Conservation (phyloP, 176 grass and related monocot species). For the Carex kokanica region DNA sequence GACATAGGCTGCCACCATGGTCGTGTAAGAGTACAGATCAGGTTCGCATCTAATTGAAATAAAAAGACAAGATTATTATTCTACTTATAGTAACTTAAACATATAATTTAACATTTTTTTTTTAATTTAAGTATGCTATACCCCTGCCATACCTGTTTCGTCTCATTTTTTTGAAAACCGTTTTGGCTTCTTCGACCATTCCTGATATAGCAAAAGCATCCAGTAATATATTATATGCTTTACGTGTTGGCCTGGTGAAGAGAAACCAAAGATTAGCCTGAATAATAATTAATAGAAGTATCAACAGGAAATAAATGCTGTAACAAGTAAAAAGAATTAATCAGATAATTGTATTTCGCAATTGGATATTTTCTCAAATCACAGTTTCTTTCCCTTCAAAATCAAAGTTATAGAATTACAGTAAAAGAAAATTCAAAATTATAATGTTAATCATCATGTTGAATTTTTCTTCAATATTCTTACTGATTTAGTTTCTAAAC, state of each 20-base stretch:
- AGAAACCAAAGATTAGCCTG: conserved; percentile 8
- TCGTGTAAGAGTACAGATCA: conserved; percentile 90
- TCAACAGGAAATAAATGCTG: neutral
- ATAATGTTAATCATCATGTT: neutral
- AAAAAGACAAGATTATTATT: conserved; percentile 12
- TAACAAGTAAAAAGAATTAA: neutral
- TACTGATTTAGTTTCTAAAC: neutral
- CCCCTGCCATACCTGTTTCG: conserved; percentile 52
- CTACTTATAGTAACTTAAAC: neutral
- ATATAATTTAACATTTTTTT: neutral
- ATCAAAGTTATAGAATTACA: neutral
- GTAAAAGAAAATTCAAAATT: neutral
- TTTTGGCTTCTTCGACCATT: conserved; percentile 75
- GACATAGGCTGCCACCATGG: conserved; percentile 87
- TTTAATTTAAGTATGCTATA: neutral
- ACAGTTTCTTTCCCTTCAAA: neutral
- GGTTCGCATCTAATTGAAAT: conserved; percentile 53
- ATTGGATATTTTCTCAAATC: neutral
- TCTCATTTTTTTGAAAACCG: conserved; percentile 93
- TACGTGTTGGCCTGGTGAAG: conserved; percentile 62
- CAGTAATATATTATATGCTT: conserved; percentile 97
- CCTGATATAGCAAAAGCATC: conserved; percentile 95
- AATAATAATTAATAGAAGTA: neutral
- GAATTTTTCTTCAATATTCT: neutral
- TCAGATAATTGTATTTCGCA: neutral